These are phyloP conservation scores for Coemansia sp. DNA, from an alignment of 192 early-diverging fungal species.

Conservation along the genomic window DNA sequence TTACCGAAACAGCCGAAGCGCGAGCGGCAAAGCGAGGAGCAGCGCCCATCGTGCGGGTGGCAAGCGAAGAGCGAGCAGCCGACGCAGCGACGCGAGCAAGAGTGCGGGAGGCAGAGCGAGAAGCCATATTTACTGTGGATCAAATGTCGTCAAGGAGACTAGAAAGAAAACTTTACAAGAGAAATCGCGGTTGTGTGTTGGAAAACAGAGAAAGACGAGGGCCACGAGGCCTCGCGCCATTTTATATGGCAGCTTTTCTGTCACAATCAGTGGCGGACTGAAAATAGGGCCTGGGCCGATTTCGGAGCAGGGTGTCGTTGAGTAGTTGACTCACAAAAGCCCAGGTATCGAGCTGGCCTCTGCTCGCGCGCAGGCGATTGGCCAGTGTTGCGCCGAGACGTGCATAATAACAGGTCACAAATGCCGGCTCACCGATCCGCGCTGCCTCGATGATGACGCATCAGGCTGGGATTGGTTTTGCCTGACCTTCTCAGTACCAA, in stretches of 20 bases:
- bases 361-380: conserved; percentile 8
- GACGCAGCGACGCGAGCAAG: conserved; percentile 43
- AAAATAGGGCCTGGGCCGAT: conserved; percentile 1
- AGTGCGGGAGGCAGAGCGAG: conserved; percentile 47
- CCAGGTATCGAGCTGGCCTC: neutral
- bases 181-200: conserved; percentile 5
- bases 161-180: neutral
- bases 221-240: neutral
- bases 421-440: neutral
- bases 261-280: neutral
- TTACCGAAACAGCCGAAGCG: conserved; percentile 43
- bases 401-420: neutral
- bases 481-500: neutral
- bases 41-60: conserved; percentile 40
- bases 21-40: conserved; percentile 54
- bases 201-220: conserved; percentile 7
- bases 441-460: conserved; percentile 10
- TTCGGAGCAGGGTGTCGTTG: conserved; percentile 5
- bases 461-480: neutral
- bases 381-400: neutral
- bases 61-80: conserved; percentile 48
- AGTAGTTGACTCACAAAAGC: conserved; percentile 5
- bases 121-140: conserved; percentile 33
- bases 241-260: neutral
- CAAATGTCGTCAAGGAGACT: neutral